Conservation (phyloP, 495 filamentous ascomycete genomes). For the Penicillium antarcticum region DNA sequence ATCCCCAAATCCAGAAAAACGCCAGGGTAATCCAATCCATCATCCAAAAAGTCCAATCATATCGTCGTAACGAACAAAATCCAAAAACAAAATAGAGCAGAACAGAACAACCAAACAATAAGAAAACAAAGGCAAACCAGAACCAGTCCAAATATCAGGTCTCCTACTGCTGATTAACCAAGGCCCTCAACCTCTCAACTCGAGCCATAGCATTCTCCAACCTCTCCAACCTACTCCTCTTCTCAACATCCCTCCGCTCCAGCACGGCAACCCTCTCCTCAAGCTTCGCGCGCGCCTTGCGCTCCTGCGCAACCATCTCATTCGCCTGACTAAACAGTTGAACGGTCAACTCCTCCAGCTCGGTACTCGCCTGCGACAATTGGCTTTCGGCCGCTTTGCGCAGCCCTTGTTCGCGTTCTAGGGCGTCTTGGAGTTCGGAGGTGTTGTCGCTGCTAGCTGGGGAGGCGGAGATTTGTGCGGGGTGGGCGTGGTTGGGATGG, state of each 20-base stretch:
- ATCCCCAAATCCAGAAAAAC: conserved; percentile 3
- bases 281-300: conserved; percentile 72
- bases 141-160: too few species aligned
- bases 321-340: conserved; percentile 91
- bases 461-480: neutral
- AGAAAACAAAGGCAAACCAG: neutral
- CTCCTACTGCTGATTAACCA: conserved; percentile 51
- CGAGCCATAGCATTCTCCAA: conserved; percentile 76
- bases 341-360: conserved; percentile 86
- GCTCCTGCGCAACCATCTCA: conserved; percentile 92
- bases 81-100: too few species aligned
- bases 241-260: conserved; percentile 68
- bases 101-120: too few species aligned
- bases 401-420: conserved; percentile 67
- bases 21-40: conserved; percentile 9
- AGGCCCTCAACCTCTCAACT: conserved; percentile 68
- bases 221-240: conserved; percentile 64
- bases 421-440: conserved; percentile 63
- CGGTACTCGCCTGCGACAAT: conserved; percentile 65
- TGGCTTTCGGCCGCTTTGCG: conserved; percentile 73
- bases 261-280: conserved; percentile 71
- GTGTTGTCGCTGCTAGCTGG: conserved; percentile 33
- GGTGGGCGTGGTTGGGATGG: conserved; percentile 13
- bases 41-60: conserved; percentile 16
- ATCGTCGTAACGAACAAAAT: conserved; percentile 19